Evolutionary conservation across 2,329 filamentous ascomycete genomes (phyloP).

Genomic region (Chaetomiaceae sp.): DNA sequence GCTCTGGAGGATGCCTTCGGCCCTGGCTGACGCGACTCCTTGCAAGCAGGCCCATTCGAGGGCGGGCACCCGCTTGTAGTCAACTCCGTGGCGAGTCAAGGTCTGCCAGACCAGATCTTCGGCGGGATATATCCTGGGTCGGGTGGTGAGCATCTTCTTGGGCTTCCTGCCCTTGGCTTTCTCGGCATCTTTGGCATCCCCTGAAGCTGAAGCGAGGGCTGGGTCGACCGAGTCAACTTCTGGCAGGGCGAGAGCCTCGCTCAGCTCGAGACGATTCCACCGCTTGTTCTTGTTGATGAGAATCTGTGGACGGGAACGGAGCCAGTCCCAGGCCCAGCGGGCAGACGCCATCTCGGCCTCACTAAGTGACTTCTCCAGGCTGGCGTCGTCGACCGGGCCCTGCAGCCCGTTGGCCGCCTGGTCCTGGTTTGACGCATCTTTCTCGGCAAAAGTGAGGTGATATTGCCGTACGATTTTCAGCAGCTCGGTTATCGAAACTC

Average conservation of each 20-base stretch:
- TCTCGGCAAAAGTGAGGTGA: constrained; percentile 16
- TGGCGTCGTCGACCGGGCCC: constrained; percentile 3
- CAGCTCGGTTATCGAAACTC: constrained; percentile 22
- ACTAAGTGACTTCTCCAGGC: constrained; percentile 18
- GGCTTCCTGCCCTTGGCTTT: constrained; percentile 12
- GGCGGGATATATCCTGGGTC: constrained; percentile 43
- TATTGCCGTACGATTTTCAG: constrained; percentile 26
- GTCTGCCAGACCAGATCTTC: constrained; percentile 56
- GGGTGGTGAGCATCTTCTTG: constrained; percentile 22
- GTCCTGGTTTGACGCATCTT: constrained; percentile 12
- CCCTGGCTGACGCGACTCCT: constrained; percentile 51
- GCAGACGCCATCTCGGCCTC: constrained; percentile 34
- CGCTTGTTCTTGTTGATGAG: constrained; percentile 34
- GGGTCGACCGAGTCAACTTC: constrained; percentile 25
- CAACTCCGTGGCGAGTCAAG: constrained; percentile 54
- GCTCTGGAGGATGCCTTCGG: constrained; percentile 55
- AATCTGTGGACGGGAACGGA: constrained; percentile 38
- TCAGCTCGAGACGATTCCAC: constrained; percentile 37
- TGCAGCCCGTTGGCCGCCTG: constrained; percentile 1
- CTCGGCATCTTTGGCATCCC: neutral
- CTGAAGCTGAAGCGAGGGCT: neutral
- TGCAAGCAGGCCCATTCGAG: constrained; percentile 56
- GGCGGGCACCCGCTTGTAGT: constrained; percentile 53
- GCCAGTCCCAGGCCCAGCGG: constrained; percentile 40
- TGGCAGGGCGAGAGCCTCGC: constrained; percentile 36